Evolutionary conservation across 768 basidiomycete genomes (phyloP).

Genomic region (Russula vinacea): DNA sequence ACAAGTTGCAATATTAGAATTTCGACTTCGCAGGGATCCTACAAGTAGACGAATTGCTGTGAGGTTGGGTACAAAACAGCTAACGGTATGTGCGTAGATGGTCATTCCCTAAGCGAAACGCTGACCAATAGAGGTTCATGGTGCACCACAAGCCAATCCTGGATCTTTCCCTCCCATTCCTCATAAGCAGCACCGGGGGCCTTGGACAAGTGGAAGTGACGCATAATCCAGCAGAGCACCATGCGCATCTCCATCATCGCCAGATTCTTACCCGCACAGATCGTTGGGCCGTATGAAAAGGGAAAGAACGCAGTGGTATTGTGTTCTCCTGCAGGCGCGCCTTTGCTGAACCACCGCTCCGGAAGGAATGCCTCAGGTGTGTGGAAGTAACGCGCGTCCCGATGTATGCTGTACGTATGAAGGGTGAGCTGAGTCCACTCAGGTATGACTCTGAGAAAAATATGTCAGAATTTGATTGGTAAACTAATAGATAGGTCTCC

Average conservation of each 20-base stretch:
- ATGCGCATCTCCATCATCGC: slow-evolving; percentile 44
- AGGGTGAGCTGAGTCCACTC: slow-evolving; percentile 25
- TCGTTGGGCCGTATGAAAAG: slow-evolving; percentile 44
- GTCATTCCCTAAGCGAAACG: slow-evolving; percentile 13
- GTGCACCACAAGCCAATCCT: slow-evolving; percentile 25
- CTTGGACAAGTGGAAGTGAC: slow-evolving; percentile 36
- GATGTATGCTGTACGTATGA: slow-evolving; percentile 27
- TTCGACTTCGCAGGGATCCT: background rate
- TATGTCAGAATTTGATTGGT: background rate
- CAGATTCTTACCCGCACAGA: slow-evolving; percentile 45
- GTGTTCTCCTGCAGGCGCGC: slow-evolving; percentile 27
- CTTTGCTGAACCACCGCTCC: slow-evolving; percentile 19
- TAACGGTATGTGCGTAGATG: background rate
- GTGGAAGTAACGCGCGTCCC: slow-evolving; percentile 24
- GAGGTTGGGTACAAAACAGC: background rate
- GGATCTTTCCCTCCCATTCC: slow-evolving; percentile 17
- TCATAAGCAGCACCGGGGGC: background rate
- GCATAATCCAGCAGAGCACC: slow-evolving; percentile 40
- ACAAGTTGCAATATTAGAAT: background rate
- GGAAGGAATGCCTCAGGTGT: slow-evolving; percentile 24
- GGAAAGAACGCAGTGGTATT: slow-evolving; percentile 42
- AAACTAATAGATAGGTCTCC: background rate
- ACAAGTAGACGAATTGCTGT: background rate
- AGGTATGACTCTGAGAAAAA: slow-evolving; percentile 10
- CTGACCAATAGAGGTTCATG: slow-evolving; percentile 8